Conservation (phyloP, 2,329 filamentous ascomycete genomes). For the Dactylellina haptotyla region DNA sequence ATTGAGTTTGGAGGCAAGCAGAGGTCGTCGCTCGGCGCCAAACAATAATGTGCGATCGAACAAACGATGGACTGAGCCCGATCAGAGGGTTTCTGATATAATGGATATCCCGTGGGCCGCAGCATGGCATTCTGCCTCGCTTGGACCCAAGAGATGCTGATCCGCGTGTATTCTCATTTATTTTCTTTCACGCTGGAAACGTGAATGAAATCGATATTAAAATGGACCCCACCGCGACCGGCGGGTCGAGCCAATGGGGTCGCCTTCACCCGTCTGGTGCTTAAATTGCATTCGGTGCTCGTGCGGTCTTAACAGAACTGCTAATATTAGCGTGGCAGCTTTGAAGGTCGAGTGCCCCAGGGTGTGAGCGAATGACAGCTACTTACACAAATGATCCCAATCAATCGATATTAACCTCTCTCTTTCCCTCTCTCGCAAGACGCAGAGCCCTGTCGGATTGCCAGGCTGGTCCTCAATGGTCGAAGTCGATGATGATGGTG, state of each 20-base stretch:
- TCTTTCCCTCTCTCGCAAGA: constrained; percentile 14
- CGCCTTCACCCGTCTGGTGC: constrained; percentile 11
- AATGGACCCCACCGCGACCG: constrained; percentile 6
- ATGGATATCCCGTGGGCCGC: constrained; percentile 10
- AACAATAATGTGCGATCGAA: constrained; percentile 2
- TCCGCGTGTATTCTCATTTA: constrained; percentile 30
- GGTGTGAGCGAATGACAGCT: constrained; percentile 39
- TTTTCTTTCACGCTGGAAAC: constrained; percentile 30
- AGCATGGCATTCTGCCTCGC: constrained; percentile 29
- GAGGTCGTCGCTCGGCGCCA: not conserved
- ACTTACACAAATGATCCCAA: constrained; percentile 35
- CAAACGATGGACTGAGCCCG: not conserved
- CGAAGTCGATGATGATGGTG: too few relatives aligned
- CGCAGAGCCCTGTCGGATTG: not conserved
- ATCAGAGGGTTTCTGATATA: not conserved
- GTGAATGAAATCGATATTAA: constrained; percentile 22
- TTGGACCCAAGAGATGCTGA: constrained; percentile 16
- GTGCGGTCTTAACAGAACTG: constrained; percentile 26
- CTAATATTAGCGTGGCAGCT: constrained; percentile 40
- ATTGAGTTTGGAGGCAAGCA: too few relatives aligned
- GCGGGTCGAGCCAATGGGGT: constrained; percentile 12
- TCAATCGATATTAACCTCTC: constrained; percentile 30
- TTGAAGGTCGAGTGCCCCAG: constrained; percentile 4
- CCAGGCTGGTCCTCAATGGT: too few relatives aligned
- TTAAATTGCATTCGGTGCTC: constrained; percentile 35